Base-by-base conservation (phyloP, 345 rosid species). In the Trapa incisa region DNA sequence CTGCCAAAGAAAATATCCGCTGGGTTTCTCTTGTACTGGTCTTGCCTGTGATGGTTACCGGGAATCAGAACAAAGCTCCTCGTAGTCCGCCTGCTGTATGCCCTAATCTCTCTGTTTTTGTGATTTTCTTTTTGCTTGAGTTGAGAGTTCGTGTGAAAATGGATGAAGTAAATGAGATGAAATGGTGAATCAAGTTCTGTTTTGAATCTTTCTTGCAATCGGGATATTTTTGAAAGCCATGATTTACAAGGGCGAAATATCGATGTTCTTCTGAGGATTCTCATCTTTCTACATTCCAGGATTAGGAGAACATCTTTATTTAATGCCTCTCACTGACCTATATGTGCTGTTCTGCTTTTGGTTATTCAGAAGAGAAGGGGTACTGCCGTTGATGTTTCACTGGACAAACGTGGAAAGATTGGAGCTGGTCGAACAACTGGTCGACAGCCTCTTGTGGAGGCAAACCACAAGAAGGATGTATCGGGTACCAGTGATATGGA, bases 11-110 rank as follows among this genome's bases (percentile, higher is more conserved):
- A 15, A 58, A 32, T 37, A 35, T 12, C 33, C 63, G 37, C 38
- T 2, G 37, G 37, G 63, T 58, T 58, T 58, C 63, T n/a, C 33
- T 54, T 6, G 11, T 54, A 4, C 60, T 50, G 54, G 2, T n/a
- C 60, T n/a, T 58, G 37, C 63, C 5, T 10, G 37, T 54, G 64
- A 86, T 90, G 94, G 52, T 92, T 47, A 81, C 92, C 7, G 83
- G 97, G 35, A 82, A 86, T 66, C 97, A 91, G 81, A 91, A 86
- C 53, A 73, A 91, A 70, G 88, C 88, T 41, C 97, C 97, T 6
- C 96, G 92, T 3, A 89, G 90, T 65, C 86, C 93, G 33, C 71
- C 71, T 41, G 0, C 77, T 38, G 97, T 91, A 84, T 80, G 80
- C 5, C 32, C 22, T 3, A 54, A 16, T 45, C 58, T 12, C 5